Conservation (phyloP, 768 basidiomycete genomes). For the Boletus reticuloceps region DNA sequence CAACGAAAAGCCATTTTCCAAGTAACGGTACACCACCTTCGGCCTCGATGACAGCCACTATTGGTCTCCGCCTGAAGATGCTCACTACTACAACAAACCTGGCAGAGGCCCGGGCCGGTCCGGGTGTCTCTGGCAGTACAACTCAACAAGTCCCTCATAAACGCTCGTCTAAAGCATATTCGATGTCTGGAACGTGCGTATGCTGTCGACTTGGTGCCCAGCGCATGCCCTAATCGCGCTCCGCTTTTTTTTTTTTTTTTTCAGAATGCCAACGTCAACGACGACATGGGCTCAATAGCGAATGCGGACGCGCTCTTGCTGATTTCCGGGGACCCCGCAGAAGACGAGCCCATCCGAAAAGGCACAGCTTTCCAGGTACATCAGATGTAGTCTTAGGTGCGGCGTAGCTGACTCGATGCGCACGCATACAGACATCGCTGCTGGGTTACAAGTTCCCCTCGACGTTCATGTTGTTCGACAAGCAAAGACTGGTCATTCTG, state of each 20-base stretch:
- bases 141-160: slow-evolving; percentile 62
- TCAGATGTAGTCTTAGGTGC: background rate
- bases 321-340: slow-evolving; percentile 59
- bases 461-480: slow-evolving; percentile 82
- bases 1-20: slow-evolving; percentile 54
- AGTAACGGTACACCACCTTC: slow-evolving; percentile 81
- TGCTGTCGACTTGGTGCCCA: slow-evolving; percentile 5
- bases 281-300: slow-evolving; percentile 68
- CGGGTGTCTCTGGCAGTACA: slow-evolving; percentile 78
- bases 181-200: no score
- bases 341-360: slow-evolving; percentile 90
- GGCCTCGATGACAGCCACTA: slow-evolving; percentile 98
- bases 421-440: slow-evolving; percentile 75
- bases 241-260: slow-evolving; percentile 1
- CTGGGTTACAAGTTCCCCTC: slow-evolving; percentile 98
- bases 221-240: slow-evolving; percentile 10
- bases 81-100: slow-evolving; percentile 98
- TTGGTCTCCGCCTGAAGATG: slow-evolving; percentile 96
- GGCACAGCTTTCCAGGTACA: slow-evolving; percentile 89
- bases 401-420: slow-evolving; percentile 1
- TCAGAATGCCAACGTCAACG: slow-evolving; percentile 64
- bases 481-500: slow-evolving; percentile 71
- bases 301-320: slow-evolving; percentile 69
- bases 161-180: slow-evolving; percentile 53
- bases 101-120: no score